These are phyloP conservation scores for Picochlorum sp. DNA, from an alignment of 139 green algal genomes.

Conservation along the genomic window DNA sequence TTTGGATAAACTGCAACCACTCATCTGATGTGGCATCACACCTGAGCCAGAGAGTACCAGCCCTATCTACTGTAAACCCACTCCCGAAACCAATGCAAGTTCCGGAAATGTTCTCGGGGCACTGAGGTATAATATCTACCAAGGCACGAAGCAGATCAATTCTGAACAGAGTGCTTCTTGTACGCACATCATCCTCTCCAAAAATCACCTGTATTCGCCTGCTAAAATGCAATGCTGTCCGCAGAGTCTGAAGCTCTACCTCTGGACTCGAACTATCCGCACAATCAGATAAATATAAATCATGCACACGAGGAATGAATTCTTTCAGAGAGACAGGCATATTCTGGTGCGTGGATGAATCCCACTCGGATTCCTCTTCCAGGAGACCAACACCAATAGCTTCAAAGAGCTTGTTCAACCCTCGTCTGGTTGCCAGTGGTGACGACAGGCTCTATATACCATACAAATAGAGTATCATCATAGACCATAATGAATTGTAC, in stretches of 20 bases:
- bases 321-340: not conserved
- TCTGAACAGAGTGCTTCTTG: slow-evolving; percentile 11
- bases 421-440: not conserved
- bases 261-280: slow-evolving; percentile 12
- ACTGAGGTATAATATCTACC: slow-evolving; percentile 1
- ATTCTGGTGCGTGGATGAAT: not conserved
- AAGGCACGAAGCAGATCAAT: slow-evolving; percentile 11
- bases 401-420: slow-evolving; percentile 2
- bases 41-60: slow-evolving; percentile 32
- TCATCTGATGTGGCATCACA: slow-evolving; percentile 8
- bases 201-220: slow-evolving; percentile 26
- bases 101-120: slow-evolving; percentile 11
- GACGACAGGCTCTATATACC: not conserved
- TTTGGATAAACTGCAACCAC: slow-evolving; percentile 20
- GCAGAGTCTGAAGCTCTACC: slow-evolving; percentile 30
- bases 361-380: not conserved
- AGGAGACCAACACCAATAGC: slow-evolving; percentile 10
- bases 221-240: slow-evolving; percentile 41
- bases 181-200: not conserved
- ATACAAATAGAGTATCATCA: not conserved
- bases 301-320: not conserved
- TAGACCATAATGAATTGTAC: not conserved
- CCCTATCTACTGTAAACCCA: slow-evolving; percentile 21
- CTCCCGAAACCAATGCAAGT: slow-evolving; percentile 24
- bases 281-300: slow-evolving; percentile 1